A percentile compares a stretch with the other conserved stretches of the same genome.
Evolutionary conservation across 257 asterid species (phyloP).

Genomic region (Scutellaria barbata): DNA sequence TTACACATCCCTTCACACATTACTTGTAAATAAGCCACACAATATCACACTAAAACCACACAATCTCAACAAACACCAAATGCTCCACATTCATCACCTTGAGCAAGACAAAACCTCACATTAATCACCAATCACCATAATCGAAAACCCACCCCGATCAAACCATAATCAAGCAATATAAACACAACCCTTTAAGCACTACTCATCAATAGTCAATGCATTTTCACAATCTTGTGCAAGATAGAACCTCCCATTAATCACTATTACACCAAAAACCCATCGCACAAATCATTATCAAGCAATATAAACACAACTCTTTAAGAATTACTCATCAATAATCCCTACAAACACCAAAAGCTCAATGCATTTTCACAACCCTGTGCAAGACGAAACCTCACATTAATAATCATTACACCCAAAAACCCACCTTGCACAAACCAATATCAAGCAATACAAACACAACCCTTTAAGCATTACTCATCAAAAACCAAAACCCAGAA

Average conservation of each 20-base stretch:
- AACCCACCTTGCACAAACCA: background rate
- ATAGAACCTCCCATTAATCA: background rate
- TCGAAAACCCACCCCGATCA: background rate
- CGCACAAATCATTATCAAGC: background rate
- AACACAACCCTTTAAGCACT: constrained; percentile 24
- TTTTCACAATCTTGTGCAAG: too few relatives aligned
- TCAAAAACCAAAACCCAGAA: background rate
- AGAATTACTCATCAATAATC: constrained; percentile 22
- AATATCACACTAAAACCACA: constrained; percentile 19
- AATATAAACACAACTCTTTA: constrained; percentile 8
- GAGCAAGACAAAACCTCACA: background rate
- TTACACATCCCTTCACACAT: constrained; percentile 9
- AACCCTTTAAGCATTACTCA: constrained; percentile 20
- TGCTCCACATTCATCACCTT: background rate
- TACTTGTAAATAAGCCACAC: constrained; percentile 3
- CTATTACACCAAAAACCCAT: background rate
- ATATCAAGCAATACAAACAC: background rate
- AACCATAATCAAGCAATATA: background rate
- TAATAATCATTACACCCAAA: too few relatives aligned
- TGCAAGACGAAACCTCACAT: background rate
- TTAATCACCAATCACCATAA: too few relatives aligned
- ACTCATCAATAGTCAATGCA: constrained; percentile 6
- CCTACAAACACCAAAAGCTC: constrained; percentile 6
- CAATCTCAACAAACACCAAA: constrained; percentile 8
- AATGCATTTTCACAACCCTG: background rate